Evolutionary conservation across 805 yeast species (phyloP).

Genomic region (Babjeviella inositovora): DNA sequence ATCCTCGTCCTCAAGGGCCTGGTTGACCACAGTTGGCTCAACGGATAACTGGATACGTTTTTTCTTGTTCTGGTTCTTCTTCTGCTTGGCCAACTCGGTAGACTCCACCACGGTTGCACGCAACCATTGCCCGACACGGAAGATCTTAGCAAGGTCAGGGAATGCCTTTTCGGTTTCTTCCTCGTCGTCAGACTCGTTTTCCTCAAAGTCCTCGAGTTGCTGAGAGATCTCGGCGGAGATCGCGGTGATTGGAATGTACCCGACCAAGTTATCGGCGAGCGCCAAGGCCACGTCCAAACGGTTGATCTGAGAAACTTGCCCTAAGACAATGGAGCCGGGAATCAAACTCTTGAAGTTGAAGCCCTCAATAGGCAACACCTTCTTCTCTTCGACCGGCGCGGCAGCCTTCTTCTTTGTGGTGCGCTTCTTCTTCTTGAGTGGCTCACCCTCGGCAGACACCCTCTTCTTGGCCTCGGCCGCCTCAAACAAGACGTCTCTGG

Average conservation of each 20-base stretch:
- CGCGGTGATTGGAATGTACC: slow-evolving; percentile 61
- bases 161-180: slow-evolving; percentile 27
- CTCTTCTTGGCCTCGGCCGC: slow-evolving; percentile 3
- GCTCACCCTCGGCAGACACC: slow-evolving; percentile 5
- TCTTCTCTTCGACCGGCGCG: slow-evolving; percentile 10
- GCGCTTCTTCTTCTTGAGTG: slow-evolving; percentile 22
- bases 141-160: slow-evolving; percentile 38
- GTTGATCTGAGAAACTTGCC: slow-evolving; percentile 51
- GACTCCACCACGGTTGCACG: slow-evolving; percentile 62
- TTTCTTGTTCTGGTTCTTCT: slow-evolving; percentile 19
- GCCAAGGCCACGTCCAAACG: slow-evolving; percentile 52
- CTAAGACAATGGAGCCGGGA: slow-evolving; percentile 64
- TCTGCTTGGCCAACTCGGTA: slow-evolving; percentile 17
- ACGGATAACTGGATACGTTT: slow-evolving; percentile 57
- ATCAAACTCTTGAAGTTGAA: slow-evolving; percentile 44
- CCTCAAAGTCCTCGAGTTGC: slow-evolving; percentile 40
- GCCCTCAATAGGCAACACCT: slow-evolving; percentile 38
- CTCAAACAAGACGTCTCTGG: slow-evolving; percentile 70
- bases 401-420: slow-evolving; percentile 6
- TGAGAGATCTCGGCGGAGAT: slow-evolving; percentile 48
- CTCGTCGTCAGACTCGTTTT: slow-evolving; percentile 21
- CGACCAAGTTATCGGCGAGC: slow-evolving; percentile 68
- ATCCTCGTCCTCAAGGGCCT: slow-evolving; percentile 46
- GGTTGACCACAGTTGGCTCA: slow-evolving; percentile 63
- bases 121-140: slow-evolving; percentile 71